A percentile compares a stretch with the other conserved stretches of the same genome.
These are phyloP conservation scores for Gyromitra esculenta DNA, from an alignment of 2,329 filamentous ascomycete genomes.

Conservation along the genomic window DNA sequence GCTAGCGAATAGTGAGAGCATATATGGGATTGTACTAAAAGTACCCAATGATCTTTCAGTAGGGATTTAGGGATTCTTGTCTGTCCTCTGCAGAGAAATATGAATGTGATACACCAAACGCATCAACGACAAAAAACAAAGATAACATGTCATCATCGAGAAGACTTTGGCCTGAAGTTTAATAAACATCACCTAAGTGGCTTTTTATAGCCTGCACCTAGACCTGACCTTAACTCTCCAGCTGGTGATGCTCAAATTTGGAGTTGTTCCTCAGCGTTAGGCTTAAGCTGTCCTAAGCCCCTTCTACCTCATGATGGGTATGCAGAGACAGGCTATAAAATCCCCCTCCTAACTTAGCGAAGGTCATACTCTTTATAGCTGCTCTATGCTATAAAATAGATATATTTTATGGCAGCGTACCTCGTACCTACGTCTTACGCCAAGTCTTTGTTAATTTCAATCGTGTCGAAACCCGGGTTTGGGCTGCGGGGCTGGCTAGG, in stretches of 20 bases:
- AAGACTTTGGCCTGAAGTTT: neutral
- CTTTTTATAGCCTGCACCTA: no score
- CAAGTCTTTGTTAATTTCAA: neutral
- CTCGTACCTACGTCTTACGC: neutral
- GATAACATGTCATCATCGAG: neutral
- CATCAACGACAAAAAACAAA: neutral
- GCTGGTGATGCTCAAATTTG: no score
- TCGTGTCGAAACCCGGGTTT: neutral
- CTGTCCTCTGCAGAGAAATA: neutral
- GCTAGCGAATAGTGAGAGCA: neutral
- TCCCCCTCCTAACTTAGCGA: no score
- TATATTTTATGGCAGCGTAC: no score
- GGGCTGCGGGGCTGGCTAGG: neutral
- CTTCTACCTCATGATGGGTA: no score
- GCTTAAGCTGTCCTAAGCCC: no score
- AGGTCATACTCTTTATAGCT: no score
- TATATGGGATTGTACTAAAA: neutral
- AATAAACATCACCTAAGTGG: neutral
- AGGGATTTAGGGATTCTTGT: neutral
- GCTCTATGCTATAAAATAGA: no score
- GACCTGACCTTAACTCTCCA: no score
- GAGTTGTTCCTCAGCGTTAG: no score
- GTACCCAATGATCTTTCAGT: neutral
- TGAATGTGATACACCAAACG: constrained; percentile 1
- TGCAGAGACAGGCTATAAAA: no score